Evolutionary conservation across 169 alveolate genomes (phyloP).

Genomic region (Plasmodium adleri): DNA sequence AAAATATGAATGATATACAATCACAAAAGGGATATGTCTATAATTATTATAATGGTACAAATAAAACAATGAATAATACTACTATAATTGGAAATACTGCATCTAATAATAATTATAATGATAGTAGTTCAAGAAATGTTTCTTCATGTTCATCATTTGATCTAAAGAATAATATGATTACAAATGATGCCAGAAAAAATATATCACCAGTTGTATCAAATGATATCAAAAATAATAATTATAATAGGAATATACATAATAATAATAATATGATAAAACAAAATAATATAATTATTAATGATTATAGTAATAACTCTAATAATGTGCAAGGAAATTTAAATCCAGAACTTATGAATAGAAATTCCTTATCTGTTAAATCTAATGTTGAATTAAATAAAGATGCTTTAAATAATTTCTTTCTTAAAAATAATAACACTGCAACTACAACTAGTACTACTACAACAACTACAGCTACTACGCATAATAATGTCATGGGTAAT

Average conservation of each 20-base stretch:
- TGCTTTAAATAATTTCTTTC: constrained; percentile 32
- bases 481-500: not conserved
- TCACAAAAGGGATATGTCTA: constrained; percentile 24
- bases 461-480: constrained; percentile 13
- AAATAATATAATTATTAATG: constrained; percentile 12
- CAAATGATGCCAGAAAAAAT: not conserved
- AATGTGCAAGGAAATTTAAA: constrained; percentile 1
- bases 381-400: constrained; percentile 38
- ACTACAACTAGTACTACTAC: constrained; percentile 40
- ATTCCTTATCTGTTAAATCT: constrained; percentile 5
- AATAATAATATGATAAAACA: constrained; percentile 18
- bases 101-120: constrained; percentile 20
- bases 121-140: not conserved
- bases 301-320: constrained; percentile 16
- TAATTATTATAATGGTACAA: constrained; percentile 25
- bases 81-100: not conserved
- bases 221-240: constrained; percentile 8
- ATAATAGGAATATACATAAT: not conserved
- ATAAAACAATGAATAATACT: constrained; percentile 14
- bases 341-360: constrained; percentile 9
- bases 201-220: constrained; percentile 2
- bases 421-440: constrained; percentile 25
- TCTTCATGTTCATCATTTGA: constrained; percentile 20
- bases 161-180: constrained; percentile 9
- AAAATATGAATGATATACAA: constrained; percentile 19